These are phyloP conservation scores for Plasmodium malariae DNA, from an alignment of 169 alveolate genomes.

Conservation along the genomic window DNA sequence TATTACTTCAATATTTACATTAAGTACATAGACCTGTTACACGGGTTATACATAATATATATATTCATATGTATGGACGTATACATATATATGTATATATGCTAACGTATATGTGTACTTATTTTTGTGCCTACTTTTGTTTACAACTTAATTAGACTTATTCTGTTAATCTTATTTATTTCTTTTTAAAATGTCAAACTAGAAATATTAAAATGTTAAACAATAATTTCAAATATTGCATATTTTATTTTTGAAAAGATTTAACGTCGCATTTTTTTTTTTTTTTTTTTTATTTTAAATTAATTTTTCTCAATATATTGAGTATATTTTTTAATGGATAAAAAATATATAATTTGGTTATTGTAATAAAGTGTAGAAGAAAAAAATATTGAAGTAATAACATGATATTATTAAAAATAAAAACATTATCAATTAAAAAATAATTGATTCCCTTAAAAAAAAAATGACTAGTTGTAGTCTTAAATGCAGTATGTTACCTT, in stretches of 20 bases:
- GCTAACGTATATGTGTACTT: slow-evolving; percentile 16
- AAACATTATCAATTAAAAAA: slow-evolving; percentile 10
- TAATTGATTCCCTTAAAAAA: slow-evolving; percentile 21
- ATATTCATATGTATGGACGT: neutral
- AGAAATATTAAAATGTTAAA: slow-evolving; percentile 10
- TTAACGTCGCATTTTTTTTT: slow-evolving; percentile 10
- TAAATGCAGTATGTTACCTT: slow-evolving; percentile 68
- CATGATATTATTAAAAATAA: slow-evolving; percentile 44
- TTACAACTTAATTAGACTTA: slow-evolving; percentile 45
- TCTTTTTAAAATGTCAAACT: slow-evolving; percentile 22
- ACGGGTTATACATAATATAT: slow-evolving; percentile 5
- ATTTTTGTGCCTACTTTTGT: slow-evolving; percentile 22
- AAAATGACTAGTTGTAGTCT: slow-evolving; percentile 73
- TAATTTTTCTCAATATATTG: neutral
- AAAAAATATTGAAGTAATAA: neutral
- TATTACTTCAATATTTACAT: slow-evolving; percentile 20
- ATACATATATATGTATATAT: slow-evolving; percentile 2
- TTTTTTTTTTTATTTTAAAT: neutral
- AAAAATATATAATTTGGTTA: slow-evolving; percentile 10
- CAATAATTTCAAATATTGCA: slow-evolving; percentile 9
- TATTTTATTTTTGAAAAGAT: slow-evolving; percentile 50
- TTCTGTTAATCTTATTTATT: slow-evolving; percentile 13
- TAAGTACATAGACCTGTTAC: slow-evolving; percentile 33
- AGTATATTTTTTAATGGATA: slow-evolving; percentile 18
- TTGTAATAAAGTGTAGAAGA: neutral